A percentile compares a stretch with the other conserved stretches of the same genome.
phyloP scores from a whole-genome alignment of 179 eudicot genomes.

The Patellifolia procumbens region DNA sequence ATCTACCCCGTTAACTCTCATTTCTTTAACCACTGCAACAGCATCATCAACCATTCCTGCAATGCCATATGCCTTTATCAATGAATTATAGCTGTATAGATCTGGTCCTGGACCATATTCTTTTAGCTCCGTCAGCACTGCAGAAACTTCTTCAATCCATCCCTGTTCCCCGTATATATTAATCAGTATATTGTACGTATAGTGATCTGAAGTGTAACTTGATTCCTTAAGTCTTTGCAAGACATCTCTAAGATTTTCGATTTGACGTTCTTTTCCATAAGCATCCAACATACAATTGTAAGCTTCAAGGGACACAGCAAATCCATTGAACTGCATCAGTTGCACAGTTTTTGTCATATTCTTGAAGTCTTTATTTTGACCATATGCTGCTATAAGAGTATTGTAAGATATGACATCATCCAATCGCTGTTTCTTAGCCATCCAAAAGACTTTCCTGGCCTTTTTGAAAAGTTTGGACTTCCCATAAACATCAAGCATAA shows the following conservation, averaged over 20 bases:
- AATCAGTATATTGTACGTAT: slow-evolving; percentile 82
- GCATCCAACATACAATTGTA: slow-evolving; percentile 93
- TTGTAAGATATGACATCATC: slow-evolving; percentile 82
- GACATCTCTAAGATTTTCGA: slow-evolving; percentile 72
- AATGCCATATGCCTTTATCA: slow-evolving; percentile 95
- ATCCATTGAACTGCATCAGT: slow-evolving; percentile 79
- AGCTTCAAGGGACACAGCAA: slow-evolving; percentile 87
- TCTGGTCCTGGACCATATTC: slow-evolving; percentile 72
- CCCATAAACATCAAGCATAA: slow-evolving; percentile 82
- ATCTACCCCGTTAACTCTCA: slow-evolving; percentile 71
- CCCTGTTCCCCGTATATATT: slow-evolving; percentile 86
- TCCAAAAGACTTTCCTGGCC: slow-evolving; percentile 65
- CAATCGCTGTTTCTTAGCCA: slow-evolving; percentile 78
- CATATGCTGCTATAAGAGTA: slow-evolving; percentile 87
- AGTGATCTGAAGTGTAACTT: slow-evolving; percentile 53
- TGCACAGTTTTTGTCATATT: slow-evolving; percentile 63
- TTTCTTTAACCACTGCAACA: slow-evolving; percentile 69
- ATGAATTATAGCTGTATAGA: slow-evolving; percentile 83
- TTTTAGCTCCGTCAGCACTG: slow-evolving; percentile 63
- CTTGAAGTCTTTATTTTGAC: slow-evolving; percentile 51
- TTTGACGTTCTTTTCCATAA: slow-evolving; percentile 75
- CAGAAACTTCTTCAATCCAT: slow-evolving; percentile 88
- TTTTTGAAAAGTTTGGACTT: slow-evolving; percentile 70
- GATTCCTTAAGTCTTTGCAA: slow-evolving; percentile 70
- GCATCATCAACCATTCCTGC: slow-evolving; percentile 98